Evolutionary conservation across 2,329 filamentous ascomycete species (phyloP), one percentile per base, ranked within the genome.

Genomic region (Microcyclospora pomicola): DNA sequence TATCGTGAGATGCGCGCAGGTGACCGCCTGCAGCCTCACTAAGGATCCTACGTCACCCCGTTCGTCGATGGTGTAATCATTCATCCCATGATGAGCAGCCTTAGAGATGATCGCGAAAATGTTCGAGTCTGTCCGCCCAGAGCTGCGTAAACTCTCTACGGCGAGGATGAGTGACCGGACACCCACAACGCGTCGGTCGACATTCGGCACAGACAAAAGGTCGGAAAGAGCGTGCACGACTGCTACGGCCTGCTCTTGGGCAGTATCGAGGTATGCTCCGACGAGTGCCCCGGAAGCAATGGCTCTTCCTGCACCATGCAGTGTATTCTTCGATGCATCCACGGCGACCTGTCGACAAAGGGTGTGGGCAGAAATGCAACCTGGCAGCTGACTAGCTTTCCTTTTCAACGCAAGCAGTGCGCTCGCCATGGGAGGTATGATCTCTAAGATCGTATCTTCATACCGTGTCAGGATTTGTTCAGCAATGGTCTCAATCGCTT

Each of bases 41-140:
- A 87, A 73, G 0, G 87, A 93, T 5, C 91, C 91, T 35, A 96
- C 72, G 53, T 98, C 91, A 12, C 91, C 91, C 40, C 86, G 71
- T 11, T 87, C 79, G 47, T 84, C 88, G 3, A 84, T 87, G 0
- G 84, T 93, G 53, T 96, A 96, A 55, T 98, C 87, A 47, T 88
- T 80, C 19, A 98, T 61, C 0, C 79, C 63, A 19, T 51, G 37
- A 16, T 49, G 47, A 6, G 55, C 33, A 2, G 52, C 48, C 9
- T 40, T 27, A 5, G 60, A 43, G 6, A 66, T 44, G 2, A 27
- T 33, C 11, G 41, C 27, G 9, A 42, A 31, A 15, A 48, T 39
- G 4, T 27, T 19, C 10, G 13, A 5, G 11, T 48, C 47, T 12
- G 45, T 15, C 9, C 12, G 7, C 5, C 15, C 13, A 6, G n/a